A percentile compares a stretch with the other conserved stretches of the same genome.
phyloP scores from a whole-genome alignment of 2,329 filamentous ascomycete species.

The Aspergillus fischeri region DNA sequence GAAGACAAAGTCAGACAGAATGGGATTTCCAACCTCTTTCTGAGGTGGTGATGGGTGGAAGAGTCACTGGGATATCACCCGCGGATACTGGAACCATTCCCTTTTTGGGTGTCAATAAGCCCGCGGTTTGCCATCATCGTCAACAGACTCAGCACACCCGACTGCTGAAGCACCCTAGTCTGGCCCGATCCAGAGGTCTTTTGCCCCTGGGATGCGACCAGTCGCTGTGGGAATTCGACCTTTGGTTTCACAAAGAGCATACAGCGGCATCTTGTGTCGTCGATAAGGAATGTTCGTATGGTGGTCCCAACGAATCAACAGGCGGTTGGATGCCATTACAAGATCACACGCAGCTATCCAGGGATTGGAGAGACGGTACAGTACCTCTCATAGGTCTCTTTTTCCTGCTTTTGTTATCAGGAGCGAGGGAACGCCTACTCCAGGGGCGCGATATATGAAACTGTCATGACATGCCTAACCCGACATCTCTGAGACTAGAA shows the following conservation, averaged over 20 bases:
- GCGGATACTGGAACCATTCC: slow-evolving; percentile 8
- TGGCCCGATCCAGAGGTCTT: neutral
- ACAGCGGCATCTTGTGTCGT: neutral
- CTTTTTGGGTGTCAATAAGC: slow-evolving; percentile 24
- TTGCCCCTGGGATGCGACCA: neutral
- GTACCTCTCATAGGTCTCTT: neutral
- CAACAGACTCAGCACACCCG: neutral
- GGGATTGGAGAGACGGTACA: neutral
- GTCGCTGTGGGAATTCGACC: neutral
- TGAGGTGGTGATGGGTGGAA: slow-evolving; percentile 1
- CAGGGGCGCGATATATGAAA: too few species aligned
- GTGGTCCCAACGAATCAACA: neutral
- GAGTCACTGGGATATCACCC: neutral
- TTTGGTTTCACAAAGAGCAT: neutral
- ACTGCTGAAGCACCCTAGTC: neutral
- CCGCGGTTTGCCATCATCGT: neutral
- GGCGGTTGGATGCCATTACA: neutral
- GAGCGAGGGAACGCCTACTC: neutral
- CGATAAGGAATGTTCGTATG: neutral
- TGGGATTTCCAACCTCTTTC: neutral
- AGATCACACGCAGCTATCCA: neutral
- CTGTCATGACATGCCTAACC: neutral
- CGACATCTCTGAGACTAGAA: neutral
- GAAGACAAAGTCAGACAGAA: slow-evolving; percentile 1
- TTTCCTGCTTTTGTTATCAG: neutral